Evolutionary conservation across 2,329 filamentous ascomycete species (phyloP).

Genomic region (Calonectria multiphialidica): DNA sequence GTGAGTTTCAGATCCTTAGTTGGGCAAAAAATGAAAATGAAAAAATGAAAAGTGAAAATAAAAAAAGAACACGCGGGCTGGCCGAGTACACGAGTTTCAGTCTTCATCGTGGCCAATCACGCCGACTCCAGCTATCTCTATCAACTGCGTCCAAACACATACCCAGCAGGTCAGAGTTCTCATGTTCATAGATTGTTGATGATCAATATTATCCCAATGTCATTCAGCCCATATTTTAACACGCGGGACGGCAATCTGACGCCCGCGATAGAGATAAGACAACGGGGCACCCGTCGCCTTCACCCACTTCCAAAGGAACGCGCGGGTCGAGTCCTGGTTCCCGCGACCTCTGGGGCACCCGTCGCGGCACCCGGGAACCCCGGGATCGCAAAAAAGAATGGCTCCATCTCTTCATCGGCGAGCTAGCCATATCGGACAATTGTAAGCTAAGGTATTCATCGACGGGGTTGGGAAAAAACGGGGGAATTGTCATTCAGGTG

Average conservation of each 20-base stretch:
- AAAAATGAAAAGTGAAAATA: background rate
- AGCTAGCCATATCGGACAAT: conserved; percentile 2
- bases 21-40: background rate
- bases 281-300: background rate
- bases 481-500: background rate
- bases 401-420: background rate
- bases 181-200: background rate
- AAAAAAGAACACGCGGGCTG: background rate
- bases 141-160: background rate
- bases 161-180: too few species aligned
- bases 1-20: background rate
- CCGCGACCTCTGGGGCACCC: background rate
- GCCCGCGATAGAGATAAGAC: conserved; percentile 1
- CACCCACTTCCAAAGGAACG: background rate
- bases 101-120: background rate
- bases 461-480: background rate
- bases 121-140: background rate
- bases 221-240: background rate
- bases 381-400: background rate
- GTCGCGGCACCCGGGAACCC: background rate
- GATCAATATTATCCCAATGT: background rate
- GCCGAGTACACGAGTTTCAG: background rate
- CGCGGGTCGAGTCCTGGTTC: background rate
- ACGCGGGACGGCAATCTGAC: background rate
- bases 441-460: background rate